phyloP scores from a whole-genome alignment of 305 asterid genomes.

The Euphrasia arctica region DNA sequence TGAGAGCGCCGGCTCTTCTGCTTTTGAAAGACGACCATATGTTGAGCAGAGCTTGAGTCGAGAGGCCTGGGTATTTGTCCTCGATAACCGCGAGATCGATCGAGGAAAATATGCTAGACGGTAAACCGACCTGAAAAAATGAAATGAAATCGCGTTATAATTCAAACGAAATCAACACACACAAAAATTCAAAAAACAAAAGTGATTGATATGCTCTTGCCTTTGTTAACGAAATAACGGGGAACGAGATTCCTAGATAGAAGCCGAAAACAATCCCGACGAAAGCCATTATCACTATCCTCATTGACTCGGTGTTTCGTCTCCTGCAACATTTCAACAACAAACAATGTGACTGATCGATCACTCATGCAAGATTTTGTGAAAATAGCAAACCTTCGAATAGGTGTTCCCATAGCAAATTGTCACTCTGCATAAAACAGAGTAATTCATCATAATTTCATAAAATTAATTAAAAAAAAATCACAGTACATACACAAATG shows the following conservation, averaged over 20 bases:
- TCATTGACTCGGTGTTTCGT: slow-evolving; percentile 48
- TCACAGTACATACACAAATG: no score
- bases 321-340: slow-evolving; percentile 32
- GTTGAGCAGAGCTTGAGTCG: slow-evolving; percentile 30
- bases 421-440: slow-evolving; percentile 13
- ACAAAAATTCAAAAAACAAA: neutral
- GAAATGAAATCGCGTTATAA: neutral
- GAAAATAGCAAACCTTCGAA: slow-evolving; percentile 11
- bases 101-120: slow-evolving; percentile 41
- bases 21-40: slow-evolving; percentile 48
- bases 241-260: slow-evolving; percentile 58
- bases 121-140: slow-evolving; percentile 34
- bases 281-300: slow-evolving; percentile 49
- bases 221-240: slow-evolving; percentile 52
- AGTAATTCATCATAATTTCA: no score
- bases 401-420: slow-evolving; percentile 31
- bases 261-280: slow-evolving; percentile 64
- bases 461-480: no score
- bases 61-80: slow-evolving; percentile 35
- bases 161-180: neutral
- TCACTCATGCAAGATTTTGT: no score
- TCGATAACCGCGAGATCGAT: slow-evolving; percentile 41
- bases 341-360: no score
- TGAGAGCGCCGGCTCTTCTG: slow-evolving; percentile 22
- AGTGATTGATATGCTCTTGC: no score